Evolutionary conservation across 1,284 basidiomycete genomes (phyloP).

Genomic region (Puccinia triticina): DNA sequence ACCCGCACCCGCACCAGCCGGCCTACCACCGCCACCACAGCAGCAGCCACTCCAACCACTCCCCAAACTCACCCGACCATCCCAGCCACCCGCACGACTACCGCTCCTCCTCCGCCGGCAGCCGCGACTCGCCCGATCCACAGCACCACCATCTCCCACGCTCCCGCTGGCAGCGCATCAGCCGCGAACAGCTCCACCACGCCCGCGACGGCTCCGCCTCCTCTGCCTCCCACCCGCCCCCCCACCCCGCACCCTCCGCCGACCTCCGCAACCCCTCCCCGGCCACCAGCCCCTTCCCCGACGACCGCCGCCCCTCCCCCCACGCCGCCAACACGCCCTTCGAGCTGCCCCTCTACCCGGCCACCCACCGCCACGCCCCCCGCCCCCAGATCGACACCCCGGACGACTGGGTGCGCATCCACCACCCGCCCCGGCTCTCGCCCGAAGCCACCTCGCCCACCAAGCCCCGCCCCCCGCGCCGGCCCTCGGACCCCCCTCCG

Average conservation of each 20-base stretch:
- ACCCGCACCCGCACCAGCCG: conserved; percentile 10
- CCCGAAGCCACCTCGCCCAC: conserved; percentile 26
- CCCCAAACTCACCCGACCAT: conserved; percentile 48
- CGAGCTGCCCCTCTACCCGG: conserved; percentile 26
- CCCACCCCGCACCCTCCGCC: conserved; percentile 7
- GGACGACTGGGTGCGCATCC: conserved; percentile 38
- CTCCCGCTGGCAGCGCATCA: conserved; percentile 40
- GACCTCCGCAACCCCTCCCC: conserved; percentile 29
- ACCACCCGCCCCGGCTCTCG: conserved; percentile 17
- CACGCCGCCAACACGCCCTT: conserved; percentile 37
- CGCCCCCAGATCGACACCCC: conserved; percentile 24
- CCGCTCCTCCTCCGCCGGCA: conserved; percentile 23
- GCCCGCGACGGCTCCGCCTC: conserved; percentile 25
- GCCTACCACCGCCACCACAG: not conserved
- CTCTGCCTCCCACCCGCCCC: conserved; percentile 25
- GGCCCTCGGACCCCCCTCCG: conserved; percentile 37
- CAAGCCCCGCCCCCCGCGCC: conserved; percentile 25
- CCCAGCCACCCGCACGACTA: conserved; percentile 17
- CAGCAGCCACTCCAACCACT: conserved; percentile 21
- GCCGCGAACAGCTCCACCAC: conserved; percentile 20
- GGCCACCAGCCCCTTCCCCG: conserved; percentile 15
- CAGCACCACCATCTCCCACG: conserved; percentile 13
- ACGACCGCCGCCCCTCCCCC: conserved; percentile 36
- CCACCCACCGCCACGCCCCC: conserved; percentile 18
- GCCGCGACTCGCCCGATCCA: conserved; percentile 45